Conservation (phyloP, 2,329 filamentous ascomycete species). For the Cladosporium sp. region DNA sequence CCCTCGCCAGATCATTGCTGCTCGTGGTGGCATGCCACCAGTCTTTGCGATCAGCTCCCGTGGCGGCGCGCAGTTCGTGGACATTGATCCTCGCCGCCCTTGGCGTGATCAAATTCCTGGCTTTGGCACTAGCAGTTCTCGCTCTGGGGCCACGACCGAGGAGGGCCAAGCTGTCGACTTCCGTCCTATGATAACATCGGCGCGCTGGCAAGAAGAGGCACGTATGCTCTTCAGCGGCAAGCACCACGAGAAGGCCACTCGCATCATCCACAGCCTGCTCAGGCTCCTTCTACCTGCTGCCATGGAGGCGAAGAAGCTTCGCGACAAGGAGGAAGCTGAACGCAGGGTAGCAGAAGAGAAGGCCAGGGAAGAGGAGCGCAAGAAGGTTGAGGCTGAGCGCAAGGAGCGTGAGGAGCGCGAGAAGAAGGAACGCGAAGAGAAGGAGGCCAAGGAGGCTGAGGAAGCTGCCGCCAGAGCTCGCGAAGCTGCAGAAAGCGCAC, state of each 20-base stretch:
- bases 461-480: conserved; percentile 38
- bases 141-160: conserved; percentile 50
- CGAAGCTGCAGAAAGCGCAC: conserved; percentile 31
- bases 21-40: conserved; percentile 7
- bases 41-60: conserved; percentile 12
- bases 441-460: conserved; percentile 49
- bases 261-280: conserved; percentile 68
- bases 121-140: conserved; percentile 47
- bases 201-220: conserved; percentile 87
- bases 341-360: conserved; percentile 65
- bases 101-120: conserved; percentile 44
- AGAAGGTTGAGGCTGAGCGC: conserved; percentile 60
- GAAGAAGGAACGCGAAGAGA: conserved; percentile 52
- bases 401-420: conserved; percentile 55
- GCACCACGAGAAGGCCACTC: conserved; percentile 67
- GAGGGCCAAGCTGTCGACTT: conserved; percentile 78
- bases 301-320: conserved; percentile 74
- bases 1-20: conserved; percentile 10
- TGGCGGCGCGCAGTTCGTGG: conserved; percentile 25
- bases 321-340: conserved; percentile 66
- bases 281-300: conserved; percentile 78
- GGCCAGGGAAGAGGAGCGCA: conserved; percentile 61
- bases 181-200: conserved; percentile 66
- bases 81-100: conserved; percentile 31
- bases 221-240: conserved; percentile 75